Conservation (phyloP, 2,329 filamentous ascomycete species). For the Venturia asperata region DNA sequence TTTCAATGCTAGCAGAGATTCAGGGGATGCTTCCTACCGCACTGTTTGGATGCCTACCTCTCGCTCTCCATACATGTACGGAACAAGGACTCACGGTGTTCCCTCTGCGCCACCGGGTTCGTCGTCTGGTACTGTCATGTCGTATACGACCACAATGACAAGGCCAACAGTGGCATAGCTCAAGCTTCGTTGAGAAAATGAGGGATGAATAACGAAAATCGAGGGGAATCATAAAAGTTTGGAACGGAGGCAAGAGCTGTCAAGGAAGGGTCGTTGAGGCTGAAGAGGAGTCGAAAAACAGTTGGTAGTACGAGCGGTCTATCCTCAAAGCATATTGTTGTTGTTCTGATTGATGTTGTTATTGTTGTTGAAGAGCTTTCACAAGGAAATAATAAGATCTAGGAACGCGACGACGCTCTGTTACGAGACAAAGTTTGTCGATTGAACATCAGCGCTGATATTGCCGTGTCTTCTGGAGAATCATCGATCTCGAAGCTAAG, state of each 20-base stretch:
- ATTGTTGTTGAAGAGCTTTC: not conserved
- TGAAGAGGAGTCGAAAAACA: not conserved
- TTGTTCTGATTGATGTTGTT: not conserved
- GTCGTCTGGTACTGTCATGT: not conserved
- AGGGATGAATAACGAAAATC: too few relatives aligned
- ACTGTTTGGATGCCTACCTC: not conserved
- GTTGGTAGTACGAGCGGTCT: not conserved
- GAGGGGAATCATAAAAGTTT: not conserved
- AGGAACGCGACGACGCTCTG: not conserved
- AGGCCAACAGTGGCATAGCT: too few relatives aligned
- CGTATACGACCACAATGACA: not conserved
- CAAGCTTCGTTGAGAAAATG: too few relatives aligned
- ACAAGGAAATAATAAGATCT: not conserved
- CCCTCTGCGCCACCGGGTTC: not conserved
- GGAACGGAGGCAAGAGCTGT: not conserved
- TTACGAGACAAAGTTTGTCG: too few relatives aligned
- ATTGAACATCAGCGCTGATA: too few relatives aligned
- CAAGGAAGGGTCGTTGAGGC: not conserved
- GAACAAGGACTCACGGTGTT: not conserved
- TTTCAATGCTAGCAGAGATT: not conserved
- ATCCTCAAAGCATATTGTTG: not conserved
- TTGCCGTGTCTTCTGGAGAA: too few relatives aligned
- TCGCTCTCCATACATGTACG: not conserved
- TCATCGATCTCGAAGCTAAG: too few relatives aligned
- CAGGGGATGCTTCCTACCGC: not conserved